phyloP scores from a whole-genome alignment of 352 stramenopile species.

The Halophytophthora polymorphica region DNA sequence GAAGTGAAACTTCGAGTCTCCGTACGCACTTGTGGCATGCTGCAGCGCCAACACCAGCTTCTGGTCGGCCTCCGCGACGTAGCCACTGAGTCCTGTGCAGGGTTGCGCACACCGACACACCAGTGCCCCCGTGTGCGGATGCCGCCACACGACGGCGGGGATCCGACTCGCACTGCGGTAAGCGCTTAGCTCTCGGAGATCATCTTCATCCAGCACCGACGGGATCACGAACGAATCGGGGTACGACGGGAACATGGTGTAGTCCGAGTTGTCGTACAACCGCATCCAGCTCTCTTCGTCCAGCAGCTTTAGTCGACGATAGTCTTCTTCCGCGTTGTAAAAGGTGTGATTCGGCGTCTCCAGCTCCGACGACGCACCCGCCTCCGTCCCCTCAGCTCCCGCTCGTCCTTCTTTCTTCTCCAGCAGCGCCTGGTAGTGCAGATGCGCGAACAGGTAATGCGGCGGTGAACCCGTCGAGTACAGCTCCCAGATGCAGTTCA shows the following conservation, averaged over 20 bases:
- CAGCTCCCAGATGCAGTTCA: conserved; percentile 71
- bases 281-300: conserved; percentile 81
- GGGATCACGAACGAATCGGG: conserved; percentile 92
- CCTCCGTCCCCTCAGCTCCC: conserved; percentile 5
- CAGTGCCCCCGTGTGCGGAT: conserved; percentile 87
- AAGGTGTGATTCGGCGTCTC: conserved; percentile 51
- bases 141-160: conserved; percentile 91
- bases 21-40: conserved; percentile 51
- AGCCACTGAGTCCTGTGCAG: conserved; percentile 78
- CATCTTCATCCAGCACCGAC: conserved; percentile 88
- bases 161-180: conserved; percentile 95
- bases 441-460: conserved; percentile 74
- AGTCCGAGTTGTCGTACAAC: conserved; percentile 85
- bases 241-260: conserved; percentile 92
- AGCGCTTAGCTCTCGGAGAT: conserved; percentile 78
- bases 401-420: conserved; percentile 29
- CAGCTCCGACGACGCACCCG: conserved; percentile 21
- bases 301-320: conserved; percentile 74
- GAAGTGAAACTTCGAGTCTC: conserved; percentile 80
- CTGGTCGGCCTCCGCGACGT: conserved; percentile 74
- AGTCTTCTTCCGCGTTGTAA: conserved; percentile 80
- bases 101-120: conserved; percentile 87
- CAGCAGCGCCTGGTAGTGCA: conserved; percentile 67
- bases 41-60: conserved; percentile 79
- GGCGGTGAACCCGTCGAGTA: conserved; percentile 38